These are phyloP conservation scores for Venturiaceae sp. DNA, from an alignment of 2,329 filamentous ascomycete genomes.

Conservation along the genomic window DNA sequence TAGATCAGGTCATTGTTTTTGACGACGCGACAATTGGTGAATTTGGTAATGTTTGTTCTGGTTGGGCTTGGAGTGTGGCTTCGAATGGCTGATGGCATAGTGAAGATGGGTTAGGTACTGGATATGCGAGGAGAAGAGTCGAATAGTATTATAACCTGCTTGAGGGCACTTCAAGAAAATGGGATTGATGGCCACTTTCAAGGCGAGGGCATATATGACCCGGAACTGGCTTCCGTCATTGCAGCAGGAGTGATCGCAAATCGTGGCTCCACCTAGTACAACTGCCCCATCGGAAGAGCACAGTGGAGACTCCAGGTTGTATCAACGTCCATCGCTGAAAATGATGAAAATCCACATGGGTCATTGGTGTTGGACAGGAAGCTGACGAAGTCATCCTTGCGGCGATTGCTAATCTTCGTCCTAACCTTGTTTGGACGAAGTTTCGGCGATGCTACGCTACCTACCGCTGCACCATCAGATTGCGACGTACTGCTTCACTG, in stretches of 20 bases:
- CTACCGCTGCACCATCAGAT: not conserved
- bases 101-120: not conserved
- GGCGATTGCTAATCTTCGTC: too few species aligned
- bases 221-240: too few species aligned
- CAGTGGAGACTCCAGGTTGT: not conserved
- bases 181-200: not conserved
- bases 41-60: constrained; percentile 59
- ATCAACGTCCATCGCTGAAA: too few species aligned
- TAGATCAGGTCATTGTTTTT: constrained; percentile 57
- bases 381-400: not conserved
- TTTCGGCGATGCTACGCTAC: not conserved
- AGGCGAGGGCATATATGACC: too few species aligned
- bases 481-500: not conserved
- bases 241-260: too few species aligned
- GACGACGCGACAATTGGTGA: constrained; percentile 78
- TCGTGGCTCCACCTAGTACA: too few species aligned
- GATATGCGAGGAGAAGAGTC: not conserved
- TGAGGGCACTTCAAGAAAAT: too few species aligned
- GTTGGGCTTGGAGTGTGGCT: constrained; percentile 18
- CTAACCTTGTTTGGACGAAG: not conserved
- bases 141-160: too few species aligned
- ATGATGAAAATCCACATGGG: not conserved
- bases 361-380: not conserved
- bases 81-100: constrained; percentile 29
- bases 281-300: too few species aligned